Base-by-base conservation (phyloP, 2,329 filamentous ascomycete species). In the Pseudogymnoascus sp. region DNA sequence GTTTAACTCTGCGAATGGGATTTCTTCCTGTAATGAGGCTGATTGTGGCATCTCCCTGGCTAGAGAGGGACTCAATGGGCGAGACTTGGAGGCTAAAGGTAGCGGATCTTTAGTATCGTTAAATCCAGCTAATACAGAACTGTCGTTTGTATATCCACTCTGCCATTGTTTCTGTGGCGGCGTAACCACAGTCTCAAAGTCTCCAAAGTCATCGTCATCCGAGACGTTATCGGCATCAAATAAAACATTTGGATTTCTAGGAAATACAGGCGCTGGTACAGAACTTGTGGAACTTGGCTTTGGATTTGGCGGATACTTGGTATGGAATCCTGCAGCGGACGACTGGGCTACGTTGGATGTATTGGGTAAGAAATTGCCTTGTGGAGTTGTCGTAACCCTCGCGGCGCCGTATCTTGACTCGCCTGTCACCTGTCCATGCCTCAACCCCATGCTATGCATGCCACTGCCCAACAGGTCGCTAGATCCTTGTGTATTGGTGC, bases 181-280 rank as follows among this genome's bases (percentile, higher is more conserved):
- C 7, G 64, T 63, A 33, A 75, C 74, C 14, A 83, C 84, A 49
- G 81, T 79, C 72, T 88, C 85, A 68, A 89, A 89, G 62, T 88
- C 86, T 0, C 86, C 85, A 74, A 86, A 89, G 28, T 79, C 83
- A 68, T 87, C 84, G 62, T 85, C 82, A 2, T 82, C 82, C 5
- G 65, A 69, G 36, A 69, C 59, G 5, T 75, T 77, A 9, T 75
- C 67, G 38, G 71, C 71, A 67, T 74, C 72, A 62, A 74, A 74
- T 6, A 74, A 58, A 14, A 74, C 64, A 12, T 74, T 39, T 60
- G 58, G 12, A 36, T 39, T 8, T 2, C 8, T 22, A 33, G 42
- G 60, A 9, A 28, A 60, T 25, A 42, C 38, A 30, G 58, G 16
- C 42, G 30, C 12, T n/a, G 41, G 60, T 7, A 42, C 16, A 45